These are phyloP conservation scores for Sphagnum fallax DNA, from an alignment of 228 moss, liverwort and hornwort genomes.

Conservation along the genomic window DNA sequence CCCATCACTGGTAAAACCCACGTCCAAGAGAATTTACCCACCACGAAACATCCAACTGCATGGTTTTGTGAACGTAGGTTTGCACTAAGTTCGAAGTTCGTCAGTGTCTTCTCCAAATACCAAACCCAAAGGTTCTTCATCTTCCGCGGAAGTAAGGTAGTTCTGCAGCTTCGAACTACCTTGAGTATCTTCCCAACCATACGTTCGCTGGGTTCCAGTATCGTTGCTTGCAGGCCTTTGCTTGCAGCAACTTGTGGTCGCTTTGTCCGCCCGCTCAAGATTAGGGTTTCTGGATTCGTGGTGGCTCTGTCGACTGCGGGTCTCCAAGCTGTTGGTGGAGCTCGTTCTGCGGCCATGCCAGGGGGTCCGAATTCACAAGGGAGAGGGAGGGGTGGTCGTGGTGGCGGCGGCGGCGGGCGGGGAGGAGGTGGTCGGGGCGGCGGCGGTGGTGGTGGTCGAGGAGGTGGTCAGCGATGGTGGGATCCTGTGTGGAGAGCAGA, in stretches of 20 bases:
- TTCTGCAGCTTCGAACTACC: not conserved
- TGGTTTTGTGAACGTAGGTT: no score
- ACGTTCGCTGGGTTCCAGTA: not conserved
- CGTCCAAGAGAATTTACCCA: no score
- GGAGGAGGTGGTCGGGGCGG: slow-evolving; percentile 35
- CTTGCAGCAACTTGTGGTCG: not conserved
- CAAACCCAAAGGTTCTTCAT: not conserved
- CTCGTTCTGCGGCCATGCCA: slow-evolving; percentile 22
- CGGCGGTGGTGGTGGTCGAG: slow-evolving; percentile 29
- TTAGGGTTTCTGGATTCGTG: not conserved
- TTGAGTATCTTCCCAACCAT: no score
- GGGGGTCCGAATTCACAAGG: slow-evolving; percentile 83
- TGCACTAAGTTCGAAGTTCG: no score
- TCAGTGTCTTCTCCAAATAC: no score
- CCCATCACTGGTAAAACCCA: no score
- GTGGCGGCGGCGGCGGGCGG: slow-evolving; percentile 43
- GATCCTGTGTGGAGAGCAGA: slow-evolving; percentile 96
- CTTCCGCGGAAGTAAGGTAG: not conserved
- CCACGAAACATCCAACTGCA: no score
- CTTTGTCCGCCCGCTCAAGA: not conserved
- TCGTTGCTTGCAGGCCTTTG: not conserved
- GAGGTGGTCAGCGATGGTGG: slow-evolving; percentile 87
- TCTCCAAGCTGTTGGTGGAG: slow-evolving; percentile 6
- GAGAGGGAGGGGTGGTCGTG: slow-evolving; percentile 61
- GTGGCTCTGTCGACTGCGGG: not conserved